Evolutionary conservation across 176 grass and related monocot species (phyloP), one percentile per base, ranked within the genome.

Genomic region (Aechmea fasciata): DNA sequence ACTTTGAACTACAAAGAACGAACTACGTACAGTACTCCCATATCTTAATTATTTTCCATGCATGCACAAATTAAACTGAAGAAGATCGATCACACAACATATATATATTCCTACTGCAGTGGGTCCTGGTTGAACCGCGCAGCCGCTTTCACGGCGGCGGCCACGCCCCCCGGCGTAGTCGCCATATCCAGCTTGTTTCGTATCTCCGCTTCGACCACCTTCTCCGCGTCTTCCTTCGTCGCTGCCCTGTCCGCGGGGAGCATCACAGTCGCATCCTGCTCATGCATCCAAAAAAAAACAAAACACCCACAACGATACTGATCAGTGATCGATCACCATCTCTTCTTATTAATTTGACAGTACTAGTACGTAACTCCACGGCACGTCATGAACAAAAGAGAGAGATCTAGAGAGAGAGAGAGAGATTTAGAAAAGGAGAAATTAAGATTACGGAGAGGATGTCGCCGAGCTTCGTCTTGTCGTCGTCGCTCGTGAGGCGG

Each of bases 381-480:
- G 20, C 11, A 12, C 19, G 54, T 33, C 48, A 59, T 10, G 0
- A 47, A 11, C 51, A 2, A 3, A 1, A 65, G 8, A 76, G 22
- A 15, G 50, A 24, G 11, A 20, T 11, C 1, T 7, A 10, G 9
- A 15, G 9, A 59, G 9, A 13, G 29, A 52, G 1, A 28, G 41
- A 11, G 3, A 11, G 5, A 7, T 23, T 1, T 23, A 23, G 22
- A 0, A 19, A 26, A 70, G 50, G 0, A 59, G 11, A 14, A 9
- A 10, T 9, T 3, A 2, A 26, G 5, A 7, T 74, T 12, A 96
- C 82, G 49, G 51, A 69, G 50, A 96, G 70, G 14, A 96, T 71
- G 63, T 96, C 77, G 14, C 82, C 71, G 47, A 96, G 49, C 78
- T 81, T 83, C 70, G 79, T 69, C 73, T 79, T 90, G 13, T 71